Conservation (phyloP, 495 filamentous ascomycete species). For the Articulospora tetracladia region DNA sequence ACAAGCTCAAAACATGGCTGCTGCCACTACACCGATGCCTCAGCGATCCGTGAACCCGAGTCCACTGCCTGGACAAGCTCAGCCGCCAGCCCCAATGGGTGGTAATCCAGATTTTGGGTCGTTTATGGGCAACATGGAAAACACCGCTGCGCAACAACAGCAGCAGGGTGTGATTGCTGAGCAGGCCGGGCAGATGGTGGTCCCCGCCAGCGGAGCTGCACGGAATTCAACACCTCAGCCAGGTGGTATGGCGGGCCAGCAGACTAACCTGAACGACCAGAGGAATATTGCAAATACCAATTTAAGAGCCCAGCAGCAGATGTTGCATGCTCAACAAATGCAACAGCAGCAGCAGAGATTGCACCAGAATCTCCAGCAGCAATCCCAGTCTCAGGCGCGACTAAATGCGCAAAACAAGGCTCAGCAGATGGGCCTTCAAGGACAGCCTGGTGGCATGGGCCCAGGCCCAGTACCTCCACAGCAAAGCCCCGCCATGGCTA, state of each 20-base stretch:
- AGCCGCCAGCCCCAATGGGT: slow-evolving; percentile 31
- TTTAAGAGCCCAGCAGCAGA: slow-evolving; percentile 32
- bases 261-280: slow-evolving; percentile 29
- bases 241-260: slow-evolving; percentile 31
- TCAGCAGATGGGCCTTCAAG: slow-evolving; percentile 35
- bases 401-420: slow-evolving; percentile 35
- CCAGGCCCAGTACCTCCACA: slow-evolving; percentile 36
- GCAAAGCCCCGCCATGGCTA: slow-evolving; percentile 48
- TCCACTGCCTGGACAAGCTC: slow-evolving; percentile 29
- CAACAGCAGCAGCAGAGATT: slow-evolving; percentile 22
- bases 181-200: slow-evolving; percentile 45
- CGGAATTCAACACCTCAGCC: slow-evolving; percentile 33
- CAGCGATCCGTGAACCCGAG: slow-evolving; percentile 29
- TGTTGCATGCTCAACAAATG: slow-evolving; percentile 33
- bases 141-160: slow-evolving; percentile 44
- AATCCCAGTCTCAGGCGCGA: slow-evolving; percentile 29
- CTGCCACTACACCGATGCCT: slow-evolving; percentile 23
- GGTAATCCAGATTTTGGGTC: slow-evolving; percentile 33
- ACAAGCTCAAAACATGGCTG: slow-evolving; percentile 18
- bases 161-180: slow-evolving; percentile 32
- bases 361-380: slow-evolving; percentile 1
- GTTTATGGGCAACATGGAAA: slow-evolving; percentile 38
- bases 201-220: slow-evolving; percentile 34
- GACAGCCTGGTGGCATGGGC: slow-evolving; percentile 41
- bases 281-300: slow-evolving; percentile 24